Conservation (phyloP, 805 yeast species). For the Yarrowia divulgata region DNA sequence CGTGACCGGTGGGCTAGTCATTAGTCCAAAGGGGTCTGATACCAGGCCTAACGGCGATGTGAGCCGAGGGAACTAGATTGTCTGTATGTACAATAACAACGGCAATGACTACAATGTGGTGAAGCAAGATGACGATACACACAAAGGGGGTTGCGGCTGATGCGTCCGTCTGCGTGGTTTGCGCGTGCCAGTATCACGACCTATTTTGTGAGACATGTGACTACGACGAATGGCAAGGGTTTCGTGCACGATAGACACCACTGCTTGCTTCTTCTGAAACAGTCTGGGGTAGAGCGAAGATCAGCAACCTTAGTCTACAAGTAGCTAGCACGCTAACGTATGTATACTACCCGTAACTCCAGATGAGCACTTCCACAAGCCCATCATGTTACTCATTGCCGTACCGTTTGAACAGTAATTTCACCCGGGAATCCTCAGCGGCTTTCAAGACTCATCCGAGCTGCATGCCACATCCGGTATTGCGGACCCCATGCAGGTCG, state of each 20-base stretch:
- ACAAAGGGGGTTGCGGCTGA: slow-evolving; percentile 1
- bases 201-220: slow-evolving; percentile 11
- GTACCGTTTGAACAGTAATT: background rate
- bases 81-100: too few species aligned
- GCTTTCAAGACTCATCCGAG: slow-evolving; percentile 25
- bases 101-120: too few species aligned
- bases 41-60: too few species aligned
- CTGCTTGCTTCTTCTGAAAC: slow-evolving; percentile 11
- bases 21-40: too few species aligned
- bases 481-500: slow-evolving; percentile 14
- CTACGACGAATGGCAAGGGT: background rate
- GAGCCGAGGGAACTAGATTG: too few species aligned
- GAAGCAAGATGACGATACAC: too few species aligned
- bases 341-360: too few species aligned
- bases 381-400: too few species aligned
- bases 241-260: background rate
- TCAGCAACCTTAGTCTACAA: background rate
- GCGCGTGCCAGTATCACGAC: slow-evolving; percentile 18
- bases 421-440: background rate
- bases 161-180: slow-evolving; percentile 1
- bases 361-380: too few species aligned
- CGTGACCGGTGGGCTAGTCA: slow-evolving; percentile 20
- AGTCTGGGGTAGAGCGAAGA: slow-evolving; percentile 6
- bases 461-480: slow-evolving; percentile 34
- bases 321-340: too few species aligned